Percentiles rank a stretch among this genome's conserved stretches.
phyloP scores from a whole-genome alignment of 2,329 filamentous ascomycete species.

The Apiospora hydei region DNA sequence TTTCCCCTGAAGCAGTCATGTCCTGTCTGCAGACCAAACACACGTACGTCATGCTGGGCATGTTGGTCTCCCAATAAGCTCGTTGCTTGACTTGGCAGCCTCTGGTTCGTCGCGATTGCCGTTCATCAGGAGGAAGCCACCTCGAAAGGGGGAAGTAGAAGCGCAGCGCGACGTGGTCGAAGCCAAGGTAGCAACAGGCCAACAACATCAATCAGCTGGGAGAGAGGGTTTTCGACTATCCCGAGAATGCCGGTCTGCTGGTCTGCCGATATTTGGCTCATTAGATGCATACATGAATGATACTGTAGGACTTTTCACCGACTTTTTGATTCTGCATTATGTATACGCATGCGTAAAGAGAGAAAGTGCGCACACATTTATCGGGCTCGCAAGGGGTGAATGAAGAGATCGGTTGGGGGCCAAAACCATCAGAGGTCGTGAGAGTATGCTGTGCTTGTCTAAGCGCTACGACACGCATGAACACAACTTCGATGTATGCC shows the following conservation, averaged over 20 bases:
- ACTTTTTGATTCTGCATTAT: not conserved
- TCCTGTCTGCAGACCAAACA: not conserved
- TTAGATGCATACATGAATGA: too few relatives aligned
- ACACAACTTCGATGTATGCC: not conserved
- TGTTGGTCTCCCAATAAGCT: not conserved
- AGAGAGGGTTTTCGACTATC: too few relatives aligned
- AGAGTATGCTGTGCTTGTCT: not conserved
- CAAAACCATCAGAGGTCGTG: not conserved
- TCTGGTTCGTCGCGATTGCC: not conserved
- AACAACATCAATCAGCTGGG: too few relatives aligned
- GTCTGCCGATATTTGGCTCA: too few relatives aligned
- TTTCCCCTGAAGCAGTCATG: too few relatives aligned
- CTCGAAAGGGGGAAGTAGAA: not conserved
- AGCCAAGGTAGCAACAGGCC: too few relatives aligned
- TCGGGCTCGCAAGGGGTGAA: not conserved
- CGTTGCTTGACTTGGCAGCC: not conserved
- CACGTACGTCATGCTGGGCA: not conserved
- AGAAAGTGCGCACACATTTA: not conserved
- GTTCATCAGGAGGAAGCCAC: not conserved
- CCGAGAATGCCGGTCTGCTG: too few relatives aligned
- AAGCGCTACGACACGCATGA: not conserved
- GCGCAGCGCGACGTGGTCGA: not conserved
- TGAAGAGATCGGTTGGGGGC: not conserved
- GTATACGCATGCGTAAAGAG: not conserved
- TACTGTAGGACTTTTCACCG: too few relatives aligned